Conservation (phyloP, 148 eudicot species). For the Rhododendron mucronatum region DNA sequence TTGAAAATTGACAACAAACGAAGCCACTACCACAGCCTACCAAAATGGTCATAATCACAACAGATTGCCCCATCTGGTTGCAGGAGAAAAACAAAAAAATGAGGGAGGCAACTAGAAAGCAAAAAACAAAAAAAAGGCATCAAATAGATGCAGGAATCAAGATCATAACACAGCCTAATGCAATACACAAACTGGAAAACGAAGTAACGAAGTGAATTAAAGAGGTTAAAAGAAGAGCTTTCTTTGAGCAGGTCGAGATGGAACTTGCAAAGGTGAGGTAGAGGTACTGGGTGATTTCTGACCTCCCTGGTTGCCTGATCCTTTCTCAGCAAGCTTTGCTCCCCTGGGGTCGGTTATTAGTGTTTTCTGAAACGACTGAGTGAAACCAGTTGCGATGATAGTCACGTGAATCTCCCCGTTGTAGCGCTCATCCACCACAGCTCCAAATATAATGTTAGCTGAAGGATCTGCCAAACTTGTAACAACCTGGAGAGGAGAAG, state of each 20-base stretch:
- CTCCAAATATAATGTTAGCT: conserved; percentile 97
- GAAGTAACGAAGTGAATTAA: background rate
- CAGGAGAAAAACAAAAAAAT: no score
- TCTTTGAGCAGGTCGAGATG: conserved; percentile 51
- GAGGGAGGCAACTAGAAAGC: background rate
- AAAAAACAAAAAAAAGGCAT: background rate
- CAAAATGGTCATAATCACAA: background rate
- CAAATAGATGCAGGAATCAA: background rate
- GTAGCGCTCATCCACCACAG: conserved; percentile 95
- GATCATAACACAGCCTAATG: conserved; percentile 1
- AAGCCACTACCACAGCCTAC: background rate
- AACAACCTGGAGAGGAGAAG: conserved; percentile 49
- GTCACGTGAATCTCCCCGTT: conserved; percentile 97
- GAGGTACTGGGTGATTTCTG: conserved; percentile 32
- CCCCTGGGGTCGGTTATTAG: conserved; percentile 80
- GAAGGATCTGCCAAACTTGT: conserved; percentile 98
- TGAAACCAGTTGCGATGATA: conserved; percentile 88
- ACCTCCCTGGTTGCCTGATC: conserved; percentile 34
- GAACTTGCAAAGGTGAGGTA: conserved; percentile 30
- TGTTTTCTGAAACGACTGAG: conserved; percentile 88
- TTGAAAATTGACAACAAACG: background rate
- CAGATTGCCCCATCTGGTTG: background rate
- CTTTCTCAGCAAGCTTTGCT: conserved; percentile 49
- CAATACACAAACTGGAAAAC: background rate
- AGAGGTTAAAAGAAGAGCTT: conserved; percentile 61